These are phyloP conservation scores for Pseudotulostoma volvatum DNA, from an alignment of 495 filamentous ascomycete species.

Conservation along the genomic window DNA sequence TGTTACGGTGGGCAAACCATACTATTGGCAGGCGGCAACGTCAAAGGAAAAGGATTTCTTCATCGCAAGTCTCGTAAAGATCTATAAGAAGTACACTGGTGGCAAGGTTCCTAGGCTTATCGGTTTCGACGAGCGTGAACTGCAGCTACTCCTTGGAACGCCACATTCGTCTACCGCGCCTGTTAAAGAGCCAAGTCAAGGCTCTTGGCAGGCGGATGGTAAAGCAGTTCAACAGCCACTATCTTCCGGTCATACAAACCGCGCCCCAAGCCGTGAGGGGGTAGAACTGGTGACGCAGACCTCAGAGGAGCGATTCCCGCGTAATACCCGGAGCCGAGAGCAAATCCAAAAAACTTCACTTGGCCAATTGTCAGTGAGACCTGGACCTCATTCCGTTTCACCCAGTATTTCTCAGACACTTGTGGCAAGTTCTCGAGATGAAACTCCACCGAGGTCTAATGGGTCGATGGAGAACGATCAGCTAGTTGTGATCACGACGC, in stretches of 20 bases:
- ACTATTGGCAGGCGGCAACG: constrained; percentile 88
- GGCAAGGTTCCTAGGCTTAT: constrained; percentile 62
- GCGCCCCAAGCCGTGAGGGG: constrained; percentile 24
- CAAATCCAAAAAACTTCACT: constrained; percentile 28
- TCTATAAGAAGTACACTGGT: constrained; percentile 88
- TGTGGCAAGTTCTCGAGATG: no score
- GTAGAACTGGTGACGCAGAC: constrained; percentile 18
- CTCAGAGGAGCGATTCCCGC: constrained; percentile 25
- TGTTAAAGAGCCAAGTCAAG: constrained; percentile 15
- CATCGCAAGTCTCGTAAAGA: constrained; percentile 84
- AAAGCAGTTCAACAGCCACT: constrained; percentile 6
- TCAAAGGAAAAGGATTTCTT: constrained; percentile 97
- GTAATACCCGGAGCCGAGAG: constrained; percentile 32
- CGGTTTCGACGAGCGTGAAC: constrained; percentile 69
- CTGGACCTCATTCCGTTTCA: constrained; percentile 6
- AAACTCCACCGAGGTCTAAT: constrained; percentile 1
- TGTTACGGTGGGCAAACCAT: constrained; percentile 82
- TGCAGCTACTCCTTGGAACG: constrained; percentile 47
- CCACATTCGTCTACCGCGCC: constrained; percentile 18
- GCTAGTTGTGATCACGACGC: no score
- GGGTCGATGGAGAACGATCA: not conserved
- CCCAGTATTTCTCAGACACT: no score
- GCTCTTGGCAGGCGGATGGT: constrained; percentile 19
- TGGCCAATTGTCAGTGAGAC: constrained; percentile 14
- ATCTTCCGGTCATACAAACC: constrained; percentile 9